These are phyloP conservation scores for Phialocephala sp. DNA, from an alignment of 2,329 filamentous ascomycete species.

Conservation along the genomic window DNA sequence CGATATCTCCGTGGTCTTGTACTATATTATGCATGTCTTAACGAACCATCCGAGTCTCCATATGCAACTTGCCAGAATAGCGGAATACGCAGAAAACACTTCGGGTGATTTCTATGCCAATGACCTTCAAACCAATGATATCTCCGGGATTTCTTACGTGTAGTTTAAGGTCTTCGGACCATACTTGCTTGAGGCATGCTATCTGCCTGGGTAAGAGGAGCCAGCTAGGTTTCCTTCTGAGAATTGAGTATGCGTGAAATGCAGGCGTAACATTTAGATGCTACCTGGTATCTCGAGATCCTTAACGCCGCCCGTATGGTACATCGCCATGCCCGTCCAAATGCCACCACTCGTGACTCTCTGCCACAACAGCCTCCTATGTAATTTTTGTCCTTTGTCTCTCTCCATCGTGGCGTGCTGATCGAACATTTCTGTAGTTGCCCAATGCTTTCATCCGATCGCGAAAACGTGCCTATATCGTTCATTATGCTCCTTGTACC, in stretches of 20 bases:
- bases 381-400: not conserved
- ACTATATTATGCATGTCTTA: too few species aligned
- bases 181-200: too few species aligned
- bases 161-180: slow-evolving; percentile 10
- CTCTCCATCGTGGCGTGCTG: not conserved
- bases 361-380: not conserved
- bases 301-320: slow-evolving; percentile 20
- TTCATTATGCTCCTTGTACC: not conserved
- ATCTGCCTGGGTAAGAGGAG: too few species aligned
- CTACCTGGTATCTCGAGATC: slow-evolving; percentile 18
- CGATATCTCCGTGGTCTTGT: too few species aligned
- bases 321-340: not conserved
- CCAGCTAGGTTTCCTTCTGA: too few species aligned
- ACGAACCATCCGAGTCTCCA: too few species aligned
- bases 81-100: too few species aligned
- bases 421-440: not conserved
- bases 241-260: not conserved
- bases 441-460: not conserved
- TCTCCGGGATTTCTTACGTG: too few species aligned
- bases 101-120: too few species aligned
- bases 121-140: too few species aligned
- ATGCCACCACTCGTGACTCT: not conserved
- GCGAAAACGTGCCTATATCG: not conserved
- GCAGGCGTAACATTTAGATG: slow-evolving; percentile 13
- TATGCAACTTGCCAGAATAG: too few species aligned